phyloP scores from a whole-genome alignment of 768 basidiomycete genomes.

The Amanita molliuscula region DNA sequence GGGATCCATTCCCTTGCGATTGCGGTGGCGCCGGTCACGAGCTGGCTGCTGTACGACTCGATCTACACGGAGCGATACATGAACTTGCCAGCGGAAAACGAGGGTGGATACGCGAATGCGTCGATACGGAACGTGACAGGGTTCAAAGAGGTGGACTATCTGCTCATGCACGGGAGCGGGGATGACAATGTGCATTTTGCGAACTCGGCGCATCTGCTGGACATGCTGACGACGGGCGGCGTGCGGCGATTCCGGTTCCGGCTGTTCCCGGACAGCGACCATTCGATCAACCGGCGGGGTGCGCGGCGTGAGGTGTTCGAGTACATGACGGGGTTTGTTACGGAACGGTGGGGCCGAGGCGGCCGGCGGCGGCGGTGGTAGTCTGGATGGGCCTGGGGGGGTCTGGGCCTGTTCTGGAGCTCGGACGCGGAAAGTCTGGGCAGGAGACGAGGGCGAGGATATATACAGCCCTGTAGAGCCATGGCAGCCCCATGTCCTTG shows the following conservation, averaged over 20 bases:
- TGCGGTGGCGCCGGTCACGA: slow-evolving; percentile 88
- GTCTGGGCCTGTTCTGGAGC: no score
- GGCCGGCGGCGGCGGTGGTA: slow-evolving; percentile 55
- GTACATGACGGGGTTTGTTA: slow-evolving; percentile 74
- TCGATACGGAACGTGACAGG: slow-evolving; percentile 84
- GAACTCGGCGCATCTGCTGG: slow-evolving; percentile 84
- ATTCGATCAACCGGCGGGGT: slow-evolving; percentile 60
- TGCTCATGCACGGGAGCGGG: slow-evolving; percentile 87
- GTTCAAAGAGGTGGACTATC: slow-evolving; percentile 70
- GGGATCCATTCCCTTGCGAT: slow-evolving; percentile 87
- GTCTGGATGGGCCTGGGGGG: no score
- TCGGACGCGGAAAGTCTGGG: no score
- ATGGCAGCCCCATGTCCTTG: slow-evolving; percentile 15
- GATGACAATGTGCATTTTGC: slow-evolving; percentile 97
- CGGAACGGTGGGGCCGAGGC: slow-evolving; percentile 92
- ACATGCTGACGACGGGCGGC: slow-evolving; percentile 78
- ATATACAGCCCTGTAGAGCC: not conserved
- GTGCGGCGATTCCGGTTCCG: slow-evolving; percentile 77
- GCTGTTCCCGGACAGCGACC: slow-evolving; percentile 97
- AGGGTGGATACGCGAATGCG: slow-evolving; percentile 81
- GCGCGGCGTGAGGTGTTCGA: slow-evolving; percentile 82
- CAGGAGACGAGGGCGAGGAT: not conserved
- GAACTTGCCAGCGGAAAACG: slow-evolving; percentile 72
- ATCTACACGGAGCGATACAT: slow-evolving; percentile 98
- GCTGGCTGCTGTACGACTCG: slow-evolving; percentile 81